Evolutionary conservation across 2,329 filamentous ascomycete species (phyloP).

Genomic region (Claviceps sorghi): DNA sequence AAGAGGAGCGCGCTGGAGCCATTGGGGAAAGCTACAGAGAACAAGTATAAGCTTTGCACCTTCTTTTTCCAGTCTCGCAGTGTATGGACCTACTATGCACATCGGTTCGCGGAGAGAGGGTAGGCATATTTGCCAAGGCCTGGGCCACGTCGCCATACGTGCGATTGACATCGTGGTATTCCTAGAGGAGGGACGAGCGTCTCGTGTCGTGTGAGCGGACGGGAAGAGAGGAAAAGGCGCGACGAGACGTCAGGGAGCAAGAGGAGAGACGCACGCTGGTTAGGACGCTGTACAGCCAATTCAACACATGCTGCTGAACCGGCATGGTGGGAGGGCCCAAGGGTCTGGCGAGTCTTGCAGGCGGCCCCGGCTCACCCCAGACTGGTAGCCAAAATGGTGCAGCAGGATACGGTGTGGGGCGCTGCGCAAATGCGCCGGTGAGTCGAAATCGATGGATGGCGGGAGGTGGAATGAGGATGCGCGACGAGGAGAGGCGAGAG

Average conservation of each 20-base stretch:
- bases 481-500: neutral
- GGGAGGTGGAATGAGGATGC: neutral
- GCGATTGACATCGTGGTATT: constrained; percentile 85
- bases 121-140: constrained; percentile 62
- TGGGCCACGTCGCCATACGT: constrained; percentile 86
- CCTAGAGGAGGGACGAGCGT: constrained; percentile 33
- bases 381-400: neutral
- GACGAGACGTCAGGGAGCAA: neutral
- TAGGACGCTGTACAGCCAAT: constrained; percentile 89
- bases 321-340: constrained; percentile 32
- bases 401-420: neutral
- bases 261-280: constrained; percentile 43
- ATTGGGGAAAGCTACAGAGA: constrained; percentile 62
- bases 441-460: neutral
- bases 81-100: constrained; percentile 62
- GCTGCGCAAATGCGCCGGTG: neutral
- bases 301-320: constrained; percentile 78
- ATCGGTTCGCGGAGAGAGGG: constrained; percentile 74
- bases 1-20: constrained; percentile 76
- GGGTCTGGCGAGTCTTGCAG: neutral
- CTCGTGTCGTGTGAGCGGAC: neutral
- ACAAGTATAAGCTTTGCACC: constrained; percentile 5
- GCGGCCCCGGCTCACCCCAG: neutral
- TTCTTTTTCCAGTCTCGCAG: neutral
- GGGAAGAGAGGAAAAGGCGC: neutral